Conservation (phyloP, 2,329 filamentous ascomycete species). For the Elsinoe fawcettii region DNA sequence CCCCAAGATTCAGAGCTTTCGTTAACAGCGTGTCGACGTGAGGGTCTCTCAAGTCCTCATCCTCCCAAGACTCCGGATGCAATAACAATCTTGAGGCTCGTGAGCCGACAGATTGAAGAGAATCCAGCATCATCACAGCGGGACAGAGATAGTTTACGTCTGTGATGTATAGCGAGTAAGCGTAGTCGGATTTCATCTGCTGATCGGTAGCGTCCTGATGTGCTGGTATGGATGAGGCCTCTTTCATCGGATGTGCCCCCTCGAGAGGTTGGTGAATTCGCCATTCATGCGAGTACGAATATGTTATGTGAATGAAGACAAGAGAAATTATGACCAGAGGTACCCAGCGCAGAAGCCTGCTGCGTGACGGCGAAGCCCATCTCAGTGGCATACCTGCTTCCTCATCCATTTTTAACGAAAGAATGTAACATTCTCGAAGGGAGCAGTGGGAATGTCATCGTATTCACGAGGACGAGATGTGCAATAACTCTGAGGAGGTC, state of each 20-base stretch:
- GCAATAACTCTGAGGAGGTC: no score
- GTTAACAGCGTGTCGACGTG: slow-evolving; percentile 37
- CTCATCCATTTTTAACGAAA: no score
- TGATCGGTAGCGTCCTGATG: not conserved
- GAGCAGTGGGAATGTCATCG: no score
- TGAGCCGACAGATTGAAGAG: slow-evolving; percentile 33
- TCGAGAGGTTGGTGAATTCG: no score
- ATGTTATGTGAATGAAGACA: not conserved
- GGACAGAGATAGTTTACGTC: slow-evolving; percentile 37
- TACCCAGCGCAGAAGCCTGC: not conserved
- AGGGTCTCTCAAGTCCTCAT: not conserved
- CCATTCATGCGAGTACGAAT: not conserved
- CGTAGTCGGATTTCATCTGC: slow-evolving; percentile 18
- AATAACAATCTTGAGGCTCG: slow-evolving; percentile 39
- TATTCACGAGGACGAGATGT: no score
- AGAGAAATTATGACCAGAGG: not conserved
- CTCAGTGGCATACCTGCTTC: not conserved
- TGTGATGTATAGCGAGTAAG: slow-evolving; percentile 39
- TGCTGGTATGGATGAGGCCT: not conserved
- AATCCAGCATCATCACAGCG: slow-evolving; percentile 37
- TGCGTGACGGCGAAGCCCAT: not conserved
- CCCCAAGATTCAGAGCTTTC: slow-evolving; percentile 43
- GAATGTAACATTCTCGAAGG: no score
- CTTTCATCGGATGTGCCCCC: no score
- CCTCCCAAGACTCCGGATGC: slow-evolving; percentile 33